Percentiles rank a stretch among this genome's conserved stretches.
Evolutionary conservation across 2,329 filamentous ascomycete genomes (phyloP).

Genomic region (Balansia obtecta): DNA sequence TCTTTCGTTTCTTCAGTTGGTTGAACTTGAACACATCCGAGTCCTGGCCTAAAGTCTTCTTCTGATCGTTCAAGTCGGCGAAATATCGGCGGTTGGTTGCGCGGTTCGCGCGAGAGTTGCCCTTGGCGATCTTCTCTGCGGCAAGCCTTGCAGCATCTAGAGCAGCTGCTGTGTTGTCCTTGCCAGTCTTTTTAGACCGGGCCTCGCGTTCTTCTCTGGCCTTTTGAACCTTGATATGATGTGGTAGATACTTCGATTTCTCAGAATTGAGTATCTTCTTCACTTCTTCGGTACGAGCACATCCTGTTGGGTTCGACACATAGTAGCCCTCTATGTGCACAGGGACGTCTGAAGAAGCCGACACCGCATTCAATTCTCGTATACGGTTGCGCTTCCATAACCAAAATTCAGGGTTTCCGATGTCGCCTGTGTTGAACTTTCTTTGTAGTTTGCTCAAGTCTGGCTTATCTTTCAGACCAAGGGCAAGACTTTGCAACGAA

Average conservation of each 20-base stretch:
- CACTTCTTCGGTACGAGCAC: slow-evolving; percentile 81
- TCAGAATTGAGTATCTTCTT: slow-evolving; percentile 95
- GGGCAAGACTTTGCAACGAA: slow-evolving; percentile 29
- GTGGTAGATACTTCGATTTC: slow-evolving; percentile 94
- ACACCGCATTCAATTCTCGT: slow-evolving; percentile 37
- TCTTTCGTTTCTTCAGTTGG: slow-evolving; percentile 98
- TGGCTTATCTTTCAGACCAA: slow-evolving; percentile 34
- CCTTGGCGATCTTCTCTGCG: slow-evolving; percentile 73
- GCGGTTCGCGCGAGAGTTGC: slow-evolving; percentile 84
- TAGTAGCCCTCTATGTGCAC: slow-evolving; percentile 55
- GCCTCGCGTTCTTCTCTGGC: slow-evolving; percentile 84
- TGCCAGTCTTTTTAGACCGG: slow-evolving; percentile 52
- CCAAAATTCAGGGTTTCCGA: slow-evolving; percentile 42
- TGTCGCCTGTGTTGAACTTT: slow-evolving; percentile 30
- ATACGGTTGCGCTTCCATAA: slow-evolving; percentile 44
- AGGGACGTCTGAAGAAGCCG: slow-evolving; percentile 17
- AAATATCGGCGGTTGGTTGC: slow-evolving; percentile 91
- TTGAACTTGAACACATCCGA: slow-evolving; percentile 95
- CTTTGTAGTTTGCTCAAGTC: slow-evolving; percentile 36
- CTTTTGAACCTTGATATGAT: slow-evolving; percentile 92
- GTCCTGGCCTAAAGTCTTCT: slow-evolving; percentile 70
- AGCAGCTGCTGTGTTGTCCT: slow-evolving; percentile 52
- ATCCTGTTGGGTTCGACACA: slow-evolving; percentile 73
- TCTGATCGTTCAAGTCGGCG: slow-evolving; percentile 90
- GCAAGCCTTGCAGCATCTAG: slow-evolving; percentile 61